These are phyloP conservation scores for Blastobotrys buckinghamii DNA, from an alignment of 1,139 yeast species.

Conservation along the genomic window DNA sequence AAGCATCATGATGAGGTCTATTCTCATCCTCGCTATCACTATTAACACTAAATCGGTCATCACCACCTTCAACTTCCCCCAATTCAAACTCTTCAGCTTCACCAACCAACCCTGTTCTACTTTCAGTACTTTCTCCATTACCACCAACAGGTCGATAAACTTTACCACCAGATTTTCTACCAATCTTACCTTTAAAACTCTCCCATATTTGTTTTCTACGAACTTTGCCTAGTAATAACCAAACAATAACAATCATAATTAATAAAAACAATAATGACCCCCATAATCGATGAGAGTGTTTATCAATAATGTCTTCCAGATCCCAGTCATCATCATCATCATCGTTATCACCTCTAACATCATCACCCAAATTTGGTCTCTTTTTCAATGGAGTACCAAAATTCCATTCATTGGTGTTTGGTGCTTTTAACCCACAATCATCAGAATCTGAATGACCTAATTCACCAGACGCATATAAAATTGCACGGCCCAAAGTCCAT, in stretches of 20 bases:
- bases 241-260: conserved; percentile 39
- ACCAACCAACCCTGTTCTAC: background rate
- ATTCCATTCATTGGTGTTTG: conserved; percentile 35
- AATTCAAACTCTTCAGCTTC: conserved; percentile 24
- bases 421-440: conserved; percentile 39
- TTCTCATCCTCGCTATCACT: too few relatives aligned
- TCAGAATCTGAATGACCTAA: conserved; percentile 44
- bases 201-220: conserved; percentile 31
- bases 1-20: too few relatives aligned
- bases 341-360: conserved; percentile 10
- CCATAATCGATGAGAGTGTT: conserved; percentile 47
- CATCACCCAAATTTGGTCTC: conserved; percentile 6
- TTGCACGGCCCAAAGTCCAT: conserved; percentile 82
- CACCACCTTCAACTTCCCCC: conserved; percentile 21
- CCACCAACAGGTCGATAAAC: conserved; percentile 1
- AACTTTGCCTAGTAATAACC: conserved; percentile 45
- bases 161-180: background rate
- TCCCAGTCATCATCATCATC: conserved; percentile 26
- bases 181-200: conserved; percentile 20
- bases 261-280: conserved; percentile 48
- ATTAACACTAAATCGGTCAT: conserved; percentile 14
- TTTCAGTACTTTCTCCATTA: background rate
- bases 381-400: conserved; percentile 23
- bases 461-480: conserved; percentile 51
- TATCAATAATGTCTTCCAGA: conserved; percentile 33